Percentiles rank a stretch among this genome's conserved stretches.
Evolutionary conservation across 2,329 filamentous ascomycete species (phyloP).

Genomic region (Trichoderma sp.): DNA sequence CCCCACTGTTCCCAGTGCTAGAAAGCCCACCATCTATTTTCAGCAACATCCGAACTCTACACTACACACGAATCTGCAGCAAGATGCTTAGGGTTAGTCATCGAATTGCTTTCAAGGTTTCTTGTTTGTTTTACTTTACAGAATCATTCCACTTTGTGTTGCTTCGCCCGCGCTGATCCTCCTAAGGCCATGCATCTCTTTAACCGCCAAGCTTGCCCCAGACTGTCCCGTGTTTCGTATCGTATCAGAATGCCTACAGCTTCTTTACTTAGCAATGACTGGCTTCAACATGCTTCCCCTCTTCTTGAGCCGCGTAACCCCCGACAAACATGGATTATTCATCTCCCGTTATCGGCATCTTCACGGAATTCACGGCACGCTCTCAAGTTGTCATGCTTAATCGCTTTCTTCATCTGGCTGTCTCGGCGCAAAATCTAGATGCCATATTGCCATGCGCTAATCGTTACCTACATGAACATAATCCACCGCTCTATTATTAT

Average conservation of each 20-base stretch:
- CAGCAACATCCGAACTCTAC: neutral
- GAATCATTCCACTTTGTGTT: neutral
- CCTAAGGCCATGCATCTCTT: neutral
- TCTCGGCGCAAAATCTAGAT: neutral
- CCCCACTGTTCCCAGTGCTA: neutral
- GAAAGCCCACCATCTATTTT: neutral
- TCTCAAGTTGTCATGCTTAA: neutral
- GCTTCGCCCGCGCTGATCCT: neutral
- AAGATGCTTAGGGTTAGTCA: neutral
- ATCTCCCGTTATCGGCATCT: neutral
- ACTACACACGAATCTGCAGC: neutral
- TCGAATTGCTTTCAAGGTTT: neutral
- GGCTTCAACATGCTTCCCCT: neutral
- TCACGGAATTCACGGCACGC: neutral
- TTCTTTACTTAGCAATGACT: neutral
- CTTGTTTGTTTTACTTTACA: neutral
- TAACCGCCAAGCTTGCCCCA: neutral
- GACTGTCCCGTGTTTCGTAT: neutral
- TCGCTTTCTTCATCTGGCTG: conserved; percentile 1
- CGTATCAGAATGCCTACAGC: neutral
- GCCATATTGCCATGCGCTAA: neutral
- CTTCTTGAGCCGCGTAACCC: neutral
- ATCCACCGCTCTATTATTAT: conserved; percentile 1
- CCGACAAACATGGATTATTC: neutral
- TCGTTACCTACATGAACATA: neutral